phyloP scores from a whole-genome alignment of 768 basidiomycete genomes.

The Suillus fuscotomentosus region DNA sequence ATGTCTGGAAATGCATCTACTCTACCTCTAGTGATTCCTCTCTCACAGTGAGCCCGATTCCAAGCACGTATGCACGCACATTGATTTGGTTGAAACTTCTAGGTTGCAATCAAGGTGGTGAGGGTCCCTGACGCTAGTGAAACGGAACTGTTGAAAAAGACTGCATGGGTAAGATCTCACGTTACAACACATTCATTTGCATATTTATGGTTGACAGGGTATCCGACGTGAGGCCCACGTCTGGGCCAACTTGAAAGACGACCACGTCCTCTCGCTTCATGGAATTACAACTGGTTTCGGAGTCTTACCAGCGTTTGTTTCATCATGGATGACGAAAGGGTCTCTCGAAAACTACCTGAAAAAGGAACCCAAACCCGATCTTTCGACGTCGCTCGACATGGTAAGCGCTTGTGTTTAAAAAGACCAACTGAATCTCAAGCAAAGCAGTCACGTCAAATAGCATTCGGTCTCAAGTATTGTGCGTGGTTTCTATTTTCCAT shows the following conservation, averaged over 20 bases:
- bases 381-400: conserved; percentile 11
- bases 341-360: conserved; percentile 30
- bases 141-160: background rate
- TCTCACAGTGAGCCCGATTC: background rate
- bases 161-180: background rate
- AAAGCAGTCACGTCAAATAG: conserved; percentile 23
- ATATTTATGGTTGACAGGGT: conserved; percentile 13
- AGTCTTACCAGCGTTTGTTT: conserved; percentile 29
- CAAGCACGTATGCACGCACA: background rate
- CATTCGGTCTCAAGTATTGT: conserved; percentile 24
- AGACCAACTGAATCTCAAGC: background rate
- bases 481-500: background rate
- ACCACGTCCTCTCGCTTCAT: conserved; percentile 30
- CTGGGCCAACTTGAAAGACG: conserved; percentile 28
- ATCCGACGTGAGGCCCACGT: conserved; percentile 28
- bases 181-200: background rate
- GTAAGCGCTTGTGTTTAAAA: conserved; percentile 3
- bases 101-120: background rate
- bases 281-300: conserved; percentile 27
- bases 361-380: background rate
- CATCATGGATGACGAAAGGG: conserved; percentile 33
- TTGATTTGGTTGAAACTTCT: background rate
- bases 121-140: background rate
- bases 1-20: background rate
- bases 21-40: no score